A percentile compares a stretch with the other conserved stretches of the same genome.
Evolutionary conservation across 257 asterid species (phyloP).

Genomic region (Fraxinus quadrangulata): DNA sequence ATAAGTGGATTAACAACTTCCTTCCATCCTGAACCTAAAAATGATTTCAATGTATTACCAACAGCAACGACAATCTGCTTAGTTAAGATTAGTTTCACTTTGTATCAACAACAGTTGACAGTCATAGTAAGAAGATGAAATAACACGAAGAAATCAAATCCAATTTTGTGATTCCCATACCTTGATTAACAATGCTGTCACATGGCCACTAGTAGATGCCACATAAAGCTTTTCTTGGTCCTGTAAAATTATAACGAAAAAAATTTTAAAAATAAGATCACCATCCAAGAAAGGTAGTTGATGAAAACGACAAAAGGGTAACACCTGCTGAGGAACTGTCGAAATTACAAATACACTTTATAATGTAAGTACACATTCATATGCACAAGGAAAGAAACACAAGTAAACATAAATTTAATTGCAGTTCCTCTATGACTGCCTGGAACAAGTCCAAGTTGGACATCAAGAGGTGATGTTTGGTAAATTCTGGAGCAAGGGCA

Average conservation of each 20-base stretch:
- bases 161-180: slow-evolving; percentile 35
- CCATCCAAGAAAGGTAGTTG: background rate
- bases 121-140: slow-evolving; percentile 13
- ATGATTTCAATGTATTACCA: background rate
- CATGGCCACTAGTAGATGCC: slow-evolving; percentile 86
- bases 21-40: background rate
- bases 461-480: background rate
- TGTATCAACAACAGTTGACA: background rate
- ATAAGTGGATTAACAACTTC: background rate
- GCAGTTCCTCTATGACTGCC: background rate
- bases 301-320: slow-evolving; percentile 6
- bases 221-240: slow-evolving; percentile 71
- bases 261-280: background rate
- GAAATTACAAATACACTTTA: slow-evolving; percentile 2
- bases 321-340: slow-evolving; percentile 19
- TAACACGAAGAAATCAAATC: slow-evolving; percentile 6
- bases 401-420: slow-evolving; percentile 2
- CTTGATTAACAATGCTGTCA: slow-evolving; percentile 69
- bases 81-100: slow-evolving; percentile 17
- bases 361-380: background rate
- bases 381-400: slow-evolving; percentile 6
- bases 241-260: slow-evolving; percentile 41
- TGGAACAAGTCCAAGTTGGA: background rate
- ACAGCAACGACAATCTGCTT: background rate
- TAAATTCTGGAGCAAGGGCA: background rate